Base-by-base conservation (phyloP, 441 rosid species). In the Syzygium malaccense region DNA sequence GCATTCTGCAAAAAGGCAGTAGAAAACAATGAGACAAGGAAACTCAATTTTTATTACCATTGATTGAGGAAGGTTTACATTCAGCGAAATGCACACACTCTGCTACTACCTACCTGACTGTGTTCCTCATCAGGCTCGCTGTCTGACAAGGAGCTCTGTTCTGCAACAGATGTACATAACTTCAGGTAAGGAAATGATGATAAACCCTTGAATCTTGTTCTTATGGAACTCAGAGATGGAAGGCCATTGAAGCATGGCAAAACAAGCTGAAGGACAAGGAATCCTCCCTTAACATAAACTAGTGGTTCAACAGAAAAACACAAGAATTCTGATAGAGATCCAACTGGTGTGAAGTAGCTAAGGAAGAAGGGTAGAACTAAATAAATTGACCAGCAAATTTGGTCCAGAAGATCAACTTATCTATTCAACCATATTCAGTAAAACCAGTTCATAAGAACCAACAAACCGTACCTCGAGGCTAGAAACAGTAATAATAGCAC, bases 91-190 rank as follows among this genome's bases (percentile, higher is more conserved):
- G 91, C 84, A 86, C 51, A 88, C 62, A 60, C 56, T 33, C 54
- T n/a, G 86, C 30, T 62, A 85, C 84, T 87, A 86, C 87, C 89
- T 87, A 96, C 99, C 95, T 94, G 95, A 89, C 90, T 89, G 86
- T 93, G 93, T 89, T 91, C 92, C 88, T 85, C 89, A 88, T 92
- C 95, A 86, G 90, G 91, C 90, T 95, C 95, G 1, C 93, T 51
- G 91, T 94, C 95, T 87, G 95, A 90, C 83, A 75, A 37, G 86
- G 90, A 78, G 91, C 91, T 93, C 91, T 93, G 92, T 88, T 92
- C 98, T 96, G 97, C 88, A 93, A 87, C 85, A 92, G 86, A 91
- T 91, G 89, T 56, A 78, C 84, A 87, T 56, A 53, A 80, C 86
- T 66, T 55, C 54, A 75, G 51, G 83, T 45, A 71, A 86, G 62